Evolutionary conservation across 257 asterid species (phyloP), one percentile per base, ranked within the genome.

Genomic region (Nicotiana attenuata): DNA sequence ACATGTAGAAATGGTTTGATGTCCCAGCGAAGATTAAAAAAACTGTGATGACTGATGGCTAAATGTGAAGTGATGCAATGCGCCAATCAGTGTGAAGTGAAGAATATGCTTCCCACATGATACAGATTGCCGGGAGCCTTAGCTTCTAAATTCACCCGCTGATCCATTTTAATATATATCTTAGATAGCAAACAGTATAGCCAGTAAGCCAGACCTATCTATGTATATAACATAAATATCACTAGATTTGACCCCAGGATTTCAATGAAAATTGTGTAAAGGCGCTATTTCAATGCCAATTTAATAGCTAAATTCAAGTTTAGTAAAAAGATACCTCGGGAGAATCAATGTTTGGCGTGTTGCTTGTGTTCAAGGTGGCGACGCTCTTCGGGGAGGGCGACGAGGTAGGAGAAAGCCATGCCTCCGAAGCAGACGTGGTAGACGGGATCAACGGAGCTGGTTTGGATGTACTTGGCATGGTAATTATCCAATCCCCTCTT

Each of bases 301-400:
- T 60, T 26, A 57, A 57, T 57, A 57, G 13, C 64, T 60, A 60
- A 60, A 60, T 60, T 60, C 15, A 60, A 13, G 3, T 26, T 7
- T 17, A 7, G 1, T 38, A n/a, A 19, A 47, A 35, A n/a, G 26
- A 68, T 68, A 68, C 31, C 55, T 52, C 50, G 10, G 28, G 4
- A 31, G 38, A 10, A 41, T 66, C 26, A 68, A 22, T n/a, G 69
- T 13, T 78, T 69, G 61, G 88, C 89, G 68, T 90, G 91, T 65
- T 91, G 90, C 87, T 90, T 87, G 86, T 94, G 98, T 73, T 84
- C 88, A 80, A 93, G 97, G 85, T 95, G 99, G 65, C 98, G 98
- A 80, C 98, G 99, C 94, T 95, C 99, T 92, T 95, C 98, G 2
- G 98, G 98, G 24, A 95, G 97, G 81, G 97, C 97, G 22, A 95